phyloP scores from a whole-genome alignment of 495 filamentous ascomycete genomes.

The Penicillium odoratum region DNA sequence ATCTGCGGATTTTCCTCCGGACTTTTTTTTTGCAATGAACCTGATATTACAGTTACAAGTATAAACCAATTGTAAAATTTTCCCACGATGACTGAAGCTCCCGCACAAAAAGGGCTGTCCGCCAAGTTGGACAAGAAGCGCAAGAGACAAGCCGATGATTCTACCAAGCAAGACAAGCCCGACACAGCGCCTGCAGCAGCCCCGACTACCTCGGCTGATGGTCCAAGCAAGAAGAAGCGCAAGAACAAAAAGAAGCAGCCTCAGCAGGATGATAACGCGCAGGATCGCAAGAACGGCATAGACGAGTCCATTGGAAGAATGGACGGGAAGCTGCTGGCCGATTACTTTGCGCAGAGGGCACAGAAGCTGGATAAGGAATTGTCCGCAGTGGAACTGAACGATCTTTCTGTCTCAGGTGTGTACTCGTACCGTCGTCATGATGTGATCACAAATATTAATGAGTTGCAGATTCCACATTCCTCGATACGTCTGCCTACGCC shows the following conservation, averaged over 20 bases:
- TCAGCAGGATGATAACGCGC: conserved; percentile 55
- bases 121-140: conserved; percentile 50
- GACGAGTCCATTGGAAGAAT: conserved; percentile 80
- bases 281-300: conserved; percentile 62
- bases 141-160: conserved; percentile 52
- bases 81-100: conserved; percentile 23
- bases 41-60: neutral
- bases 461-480: conserved; percentile 53
- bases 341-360: conserved; percentile 78
- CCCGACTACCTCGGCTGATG: conserved; percentile 25
- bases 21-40: conserved; percentile 20
- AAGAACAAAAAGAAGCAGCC: conserved; percentile 51
- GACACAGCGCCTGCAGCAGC: conserved; percentile 26
- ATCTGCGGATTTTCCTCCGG: conserved; percentile 17
- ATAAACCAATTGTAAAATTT: neutral
- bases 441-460: conserved; percentile 15
- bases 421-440: neutral
- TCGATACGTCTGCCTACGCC: conserved; percentile 73
- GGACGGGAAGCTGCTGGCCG: conserved; percentile 79
- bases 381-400: conserved; percentile 78
- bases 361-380: conserved; percentile 75
- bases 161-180: conserved; percentile 29
- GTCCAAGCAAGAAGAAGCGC: conserved; percentile 43
- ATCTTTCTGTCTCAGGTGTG: conserved; percentile 78
- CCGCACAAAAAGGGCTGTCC: conserved; percentile 29